Base-by-base conservation (phyloP, 2,329 filamentous ascomycete genomes). In the Colletotrichum sublineola region DNA sequence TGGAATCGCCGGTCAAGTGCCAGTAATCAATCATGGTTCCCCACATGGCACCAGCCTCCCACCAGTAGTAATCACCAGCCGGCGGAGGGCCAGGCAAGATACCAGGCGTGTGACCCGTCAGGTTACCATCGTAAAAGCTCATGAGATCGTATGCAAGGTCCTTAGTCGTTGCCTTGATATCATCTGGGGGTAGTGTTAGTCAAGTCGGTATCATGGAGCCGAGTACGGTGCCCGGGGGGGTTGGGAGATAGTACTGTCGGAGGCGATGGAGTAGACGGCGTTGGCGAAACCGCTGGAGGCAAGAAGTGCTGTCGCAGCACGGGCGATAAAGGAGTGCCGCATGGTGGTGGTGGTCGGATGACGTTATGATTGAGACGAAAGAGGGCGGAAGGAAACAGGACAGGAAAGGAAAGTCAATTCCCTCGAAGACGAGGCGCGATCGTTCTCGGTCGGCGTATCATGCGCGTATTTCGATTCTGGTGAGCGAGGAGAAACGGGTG, bases 11-110 rank as follows among this genome's bases (percentile, higher is more conserved):
- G 0, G 91, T 93, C 70, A 88, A 86, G 74, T 91, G 88, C 88
- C 90, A 92, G 80, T 94, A 94, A 79, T 93, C 91, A 52, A 94
- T 85, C 77, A 92, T 82, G 1, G 90, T 88, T 74, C 91, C 89
- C 86, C 92, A 92, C 82, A 94, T 84, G 12, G 90, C 89, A 66
- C 90, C 89, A 4, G 89, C 90, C 78, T 94, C 90, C 92, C 92
- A 94, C 92, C 92, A 94, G 84, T 93, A 93, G 79, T 92, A 92
- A 73, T 88, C 85, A 76, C 78, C 74, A 24, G 76, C 76, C 0
- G 80, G 78, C 74, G 88, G 88, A 67, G 88, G 88, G 0, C 88
- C 88, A 0, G 88, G 88, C 24, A 90, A 79, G 75, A 89, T 89
- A 50, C 88, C 88, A 9, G 88, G 88, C 15, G 85, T 86, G 76